These are phyloP conservation scores for Verbascum thapsus DNA, from an alignment of 257 asterid genomes.

Conservation along the genomic window DNA sequence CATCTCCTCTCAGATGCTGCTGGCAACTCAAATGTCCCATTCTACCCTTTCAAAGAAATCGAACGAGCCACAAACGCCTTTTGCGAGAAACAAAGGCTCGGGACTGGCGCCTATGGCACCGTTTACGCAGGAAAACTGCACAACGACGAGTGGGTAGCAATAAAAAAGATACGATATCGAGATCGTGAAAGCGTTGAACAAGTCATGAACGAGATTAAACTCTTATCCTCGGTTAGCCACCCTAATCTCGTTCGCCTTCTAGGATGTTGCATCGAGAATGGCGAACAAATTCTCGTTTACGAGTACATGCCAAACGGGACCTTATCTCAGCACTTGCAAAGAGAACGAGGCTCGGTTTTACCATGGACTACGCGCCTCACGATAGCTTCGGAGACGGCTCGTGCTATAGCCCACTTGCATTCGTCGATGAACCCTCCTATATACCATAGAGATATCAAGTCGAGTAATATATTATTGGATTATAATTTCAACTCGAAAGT, in stretches of 20 bases:
- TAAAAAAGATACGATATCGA: slow-evolving; percentile 64
- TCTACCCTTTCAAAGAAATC: slow-evolving; percentile 70
- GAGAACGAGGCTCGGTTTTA: slow-evolving; percentile 60
- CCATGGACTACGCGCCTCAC: slow-evolving; percentile 89
- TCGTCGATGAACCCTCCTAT: slow-evolving; percentile 80
- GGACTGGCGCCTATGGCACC: slow-evolving; percentile 96
- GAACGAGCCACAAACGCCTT: slow-evolving; percentile 77
- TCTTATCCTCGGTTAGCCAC: slow-evolving; percentile 81
- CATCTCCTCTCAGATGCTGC: slow-evolving; percentile 72
- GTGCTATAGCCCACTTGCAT: slow-evolving; percentile 86
- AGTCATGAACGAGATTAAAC: slow-evolving; percentile 91
- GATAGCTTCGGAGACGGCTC: slow-evolving; percentile 87
- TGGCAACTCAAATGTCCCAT: slow-evolving; percentile 60
- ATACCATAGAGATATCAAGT: slow-evolving; percentile 85
- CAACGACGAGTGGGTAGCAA: slow-evolving; percentile 74
- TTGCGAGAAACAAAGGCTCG: slow-evolving; percentile 71
- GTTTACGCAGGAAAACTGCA: slow-evolving; percentile 87
- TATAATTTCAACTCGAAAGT: slow-evolving; percentile 76
- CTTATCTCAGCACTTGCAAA: slow-evolving; percentile 77
- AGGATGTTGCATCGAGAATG: slow-evolving; percentile 88
- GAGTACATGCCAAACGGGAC: slow-evolving; percentile 93
- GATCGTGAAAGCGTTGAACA: slow-evolving; percentile 74
- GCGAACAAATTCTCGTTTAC: slow-evolving; percentile 85
- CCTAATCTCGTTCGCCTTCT: slow-evolving; percentile 89
- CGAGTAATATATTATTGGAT: slow-evolving; percentile 81